These are phyloP conservation scores for Diaporthe destruens DNA, from an alignment of 2,329 filamentous ascomycete species.

Conservation along the genomic window DNA sequence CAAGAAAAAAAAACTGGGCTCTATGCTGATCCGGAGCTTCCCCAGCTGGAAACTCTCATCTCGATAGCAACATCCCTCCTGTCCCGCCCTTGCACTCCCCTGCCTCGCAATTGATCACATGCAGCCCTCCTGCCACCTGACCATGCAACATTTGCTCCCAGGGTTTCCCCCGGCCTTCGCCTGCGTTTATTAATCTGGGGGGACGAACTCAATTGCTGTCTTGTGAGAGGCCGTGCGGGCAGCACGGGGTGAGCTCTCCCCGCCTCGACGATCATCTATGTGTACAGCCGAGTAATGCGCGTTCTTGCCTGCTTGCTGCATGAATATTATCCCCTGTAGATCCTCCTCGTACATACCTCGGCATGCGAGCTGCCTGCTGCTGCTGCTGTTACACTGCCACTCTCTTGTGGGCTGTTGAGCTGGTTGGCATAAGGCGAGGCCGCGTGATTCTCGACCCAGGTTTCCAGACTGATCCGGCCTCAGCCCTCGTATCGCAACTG, in stretches of 20 bases:
- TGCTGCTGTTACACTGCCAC: constrained; percentile 4
- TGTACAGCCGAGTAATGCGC: constrained; percentile 2
- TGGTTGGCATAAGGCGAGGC: neutral
- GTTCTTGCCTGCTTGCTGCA: neutral
- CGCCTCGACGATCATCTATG: constrained; percentile 6
- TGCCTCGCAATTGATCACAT: neutral
- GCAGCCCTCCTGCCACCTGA: neutral
- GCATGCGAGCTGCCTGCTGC: neutral
- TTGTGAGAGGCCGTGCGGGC: neutral
- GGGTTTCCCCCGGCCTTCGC: neutral
- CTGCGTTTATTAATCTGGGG: neutral
- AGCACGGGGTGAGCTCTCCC: neutral
- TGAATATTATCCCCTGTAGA: constrained; percentile 15
- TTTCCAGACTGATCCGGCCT: too few species aligned
- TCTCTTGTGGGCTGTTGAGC: constrained; percentile 4
- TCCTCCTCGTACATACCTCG: neutral
- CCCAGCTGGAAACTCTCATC: constrained; percentile 16
- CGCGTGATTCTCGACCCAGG: constrained; percentile 21
- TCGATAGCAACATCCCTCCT: neutral
- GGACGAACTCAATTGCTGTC: neutral
- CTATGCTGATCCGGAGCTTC: constrained; percentile 10
- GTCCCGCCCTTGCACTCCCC: neutral
- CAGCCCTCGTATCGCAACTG: too few species aligned
- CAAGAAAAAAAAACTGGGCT: neutral
- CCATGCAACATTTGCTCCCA: neutral